Base-by-base conservation (phyloP, 768 basidiomycete species). In the Paxillus ammoniavirescens region DNA sequence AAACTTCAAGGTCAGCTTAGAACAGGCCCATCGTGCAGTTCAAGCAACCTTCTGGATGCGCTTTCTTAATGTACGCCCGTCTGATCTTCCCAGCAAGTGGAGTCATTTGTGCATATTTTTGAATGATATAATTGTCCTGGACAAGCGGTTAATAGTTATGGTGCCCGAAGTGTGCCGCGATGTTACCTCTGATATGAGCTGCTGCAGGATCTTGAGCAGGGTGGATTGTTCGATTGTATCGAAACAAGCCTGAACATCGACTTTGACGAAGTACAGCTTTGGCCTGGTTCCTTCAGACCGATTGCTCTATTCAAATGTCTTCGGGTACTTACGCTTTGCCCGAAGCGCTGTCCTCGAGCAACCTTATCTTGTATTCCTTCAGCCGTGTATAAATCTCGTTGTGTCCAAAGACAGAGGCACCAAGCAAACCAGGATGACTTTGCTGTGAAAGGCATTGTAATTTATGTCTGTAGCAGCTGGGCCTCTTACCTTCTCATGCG, bases 231-330 rank as follows among this genome's bases (percentile, higher is more conserved):
- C 86, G 53, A 98, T 98, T 0, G 90, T 93, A 71, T 99, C 97
- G 75, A 98, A 99, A 61, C 94, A 97, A 7, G 96, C 87, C 56
- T 89, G 89, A 15, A 98, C 93, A 65, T 99, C 97, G 23, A 97
- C 83, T 69, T 99, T 99, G 47, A 94, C 95, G 62, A 99, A 96
- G 70, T 94, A 98, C 6, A 98, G 70, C 57, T 84, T 84, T 0
- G 95, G 93, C 36, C 95, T 96, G 48, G 7, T 52, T 46, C 42
- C 9, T 33, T 64, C 23, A 60, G 26, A 14, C 6, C 8, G 10
- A 28, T 18, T 15, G 10, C 38, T 30, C 1, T 26, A 7, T 26
- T 30, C 33, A 42, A 6, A 5, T 36, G 8, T 5, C 37, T 18
- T 28, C 17, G n/a, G n/a, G 7, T 38, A 56, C 77, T 64, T 54